phyloP scores from a whole-genome alignment of 768 basidiomycete genomes.

The Gloeophyllum trabeum region DNA sequence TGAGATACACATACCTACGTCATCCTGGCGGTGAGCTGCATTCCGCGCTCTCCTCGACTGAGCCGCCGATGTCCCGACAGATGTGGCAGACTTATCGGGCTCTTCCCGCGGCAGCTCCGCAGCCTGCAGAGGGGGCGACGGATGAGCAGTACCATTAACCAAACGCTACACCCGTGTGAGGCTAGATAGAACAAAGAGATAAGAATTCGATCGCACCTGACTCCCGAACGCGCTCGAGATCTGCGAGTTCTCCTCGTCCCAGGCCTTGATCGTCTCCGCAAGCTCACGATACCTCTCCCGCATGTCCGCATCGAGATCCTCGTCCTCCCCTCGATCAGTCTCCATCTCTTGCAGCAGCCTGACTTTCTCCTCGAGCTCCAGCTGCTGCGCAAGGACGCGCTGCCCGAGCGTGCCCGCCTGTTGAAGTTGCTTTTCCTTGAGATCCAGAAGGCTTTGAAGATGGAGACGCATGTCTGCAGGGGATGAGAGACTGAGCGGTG shows the following conservation, averaged over 20 bases:
- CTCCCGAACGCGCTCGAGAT: conserved; percentile 58
- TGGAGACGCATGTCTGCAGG: conserved; percentile 10
- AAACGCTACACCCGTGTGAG: neutral
- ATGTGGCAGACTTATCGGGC: conserved; percentile 49
- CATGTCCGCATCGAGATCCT: conserved; percentile 55
- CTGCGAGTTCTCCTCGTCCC: conserved; percentile 74
- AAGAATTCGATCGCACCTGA: conserved; percentile 34
- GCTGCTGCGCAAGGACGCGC: conserved; percentile 86
- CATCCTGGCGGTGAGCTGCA: conserved; percentile 81
- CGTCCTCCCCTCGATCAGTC: conserved; percentile 50
- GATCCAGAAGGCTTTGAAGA: conserved; percentile 58
- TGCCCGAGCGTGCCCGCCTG: conserved; percentile 90
- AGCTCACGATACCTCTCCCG: conserved; percentile 68
- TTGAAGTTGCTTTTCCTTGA: conserved; percentile 86
- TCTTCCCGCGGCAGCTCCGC: conserved; percentile 48
- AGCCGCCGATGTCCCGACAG: conserved; percentile 61
- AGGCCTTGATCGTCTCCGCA: conserved; percentile 58
- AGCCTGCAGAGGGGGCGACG: conserved; percentile 4
- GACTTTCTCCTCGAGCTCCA: conserved; percentile 86
- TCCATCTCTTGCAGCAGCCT: conserved; percentile 68
- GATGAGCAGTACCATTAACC: neutral
- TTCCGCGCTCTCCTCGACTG: conserved; percentile 87
- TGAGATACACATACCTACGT: conserved; percentile 54
- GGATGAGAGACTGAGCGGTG: neutral
- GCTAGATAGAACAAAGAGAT: neutral